A percentile compares a stretch with the other conserved stretches of the same genome.
Conservation (phyloP, 75 land plant genomes). For the Ceratopteris richardii region DNA sequence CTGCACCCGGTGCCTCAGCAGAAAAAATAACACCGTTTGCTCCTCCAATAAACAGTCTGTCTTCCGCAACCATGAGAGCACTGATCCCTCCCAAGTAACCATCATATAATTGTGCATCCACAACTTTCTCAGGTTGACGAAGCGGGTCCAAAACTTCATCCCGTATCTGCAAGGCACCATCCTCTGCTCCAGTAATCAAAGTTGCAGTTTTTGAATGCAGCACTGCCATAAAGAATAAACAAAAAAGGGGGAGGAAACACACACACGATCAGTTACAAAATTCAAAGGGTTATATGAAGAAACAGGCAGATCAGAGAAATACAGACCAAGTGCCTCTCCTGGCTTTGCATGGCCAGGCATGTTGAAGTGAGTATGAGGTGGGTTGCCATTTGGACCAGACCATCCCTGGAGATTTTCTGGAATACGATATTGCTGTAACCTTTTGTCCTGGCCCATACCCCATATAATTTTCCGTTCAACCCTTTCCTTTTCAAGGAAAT, state of each 20-base stretch:
- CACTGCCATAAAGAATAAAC: constrained; percentile 12
- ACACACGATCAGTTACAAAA: not conserved
- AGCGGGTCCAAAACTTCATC: constrained; percentile 16
- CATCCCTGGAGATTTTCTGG: constrained; percentile 22
- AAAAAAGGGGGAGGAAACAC: not conserved
- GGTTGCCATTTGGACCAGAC: constrained; percentile 24
- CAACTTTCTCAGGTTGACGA: constrained; percentile 17
- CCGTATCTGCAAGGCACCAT: constrained; percentile 26
- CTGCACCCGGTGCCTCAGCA: constrained; percentile 5
- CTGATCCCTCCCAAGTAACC: constrained; percentile 20
- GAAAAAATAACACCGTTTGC: constrained; percentile 22
- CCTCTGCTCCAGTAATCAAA: constrained; percentile 18
- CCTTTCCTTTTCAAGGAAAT: constrained; percentile 23
- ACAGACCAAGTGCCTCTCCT: constrained; percentile 20
- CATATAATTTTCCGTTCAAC: constrained; percentile 22
- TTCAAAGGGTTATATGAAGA: not conserved
- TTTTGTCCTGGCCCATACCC: constrained; percentile 21
- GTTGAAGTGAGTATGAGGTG: constrained; percentile 25
- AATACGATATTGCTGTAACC: constrained; percentile 25
- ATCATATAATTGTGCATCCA: constrained; percentile 24
- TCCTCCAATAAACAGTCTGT: constrained; percentile 17
- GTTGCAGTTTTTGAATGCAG: constrained; percentile 6
- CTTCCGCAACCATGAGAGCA: constrained; percentile 8
- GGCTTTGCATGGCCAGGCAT: constrained; percentile 18
- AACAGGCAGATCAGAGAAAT: not conserved